Evolutionary conservation across 441 rosid genomes (phyloP).

Genomic region (Melianthus villosus): DNA sequence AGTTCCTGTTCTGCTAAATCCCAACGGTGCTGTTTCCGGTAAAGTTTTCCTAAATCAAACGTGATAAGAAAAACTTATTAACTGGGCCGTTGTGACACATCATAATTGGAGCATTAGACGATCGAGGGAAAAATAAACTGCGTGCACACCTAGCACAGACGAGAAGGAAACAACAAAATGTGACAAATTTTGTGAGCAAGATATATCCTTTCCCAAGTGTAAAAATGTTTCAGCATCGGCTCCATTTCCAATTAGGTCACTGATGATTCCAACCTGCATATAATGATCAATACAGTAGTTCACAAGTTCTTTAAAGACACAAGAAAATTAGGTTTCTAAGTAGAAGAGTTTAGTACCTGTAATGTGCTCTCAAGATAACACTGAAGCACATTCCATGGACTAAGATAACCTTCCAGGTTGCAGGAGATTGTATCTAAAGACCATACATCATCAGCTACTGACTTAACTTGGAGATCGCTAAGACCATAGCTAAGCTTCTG

Average conservation of each 20-base stretch:
- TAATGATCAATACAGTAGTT: constrained; percentile 1
- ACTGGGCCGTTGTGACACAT: too few species aligned
- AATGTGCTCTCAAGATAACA: constrained; percentile 86
- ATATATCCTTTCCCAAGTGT: constrained; percentile 69
- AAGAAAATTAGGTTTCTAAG: constrained; percentile 5
- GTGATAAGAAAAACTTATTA: too few species aligned
- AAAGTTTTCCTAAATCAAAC: constrained; percentile 43
- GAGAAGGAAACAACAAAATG: constrained; percentile 58
- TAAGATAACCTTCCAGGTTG: constrained; percentile 48
- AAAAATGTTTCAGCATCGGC: constrained; percentile 55
- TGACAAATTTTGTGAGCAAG: constrained; percentile 38
- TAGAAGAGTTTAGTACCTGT: constrained; percentile 37
- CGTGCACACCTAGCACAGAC: constrained; percentile 54
- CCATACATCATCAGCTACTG: constrained; percentile 46
- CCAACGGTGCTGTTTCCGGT: constrained; percentile 47
- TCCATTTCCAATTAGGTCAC: constrained; percentile 76
- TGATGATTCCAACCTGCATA: constrained; percentile 55
- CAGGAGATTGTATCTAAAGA: constrained; percentile 22
- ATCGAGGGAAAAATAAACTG: constrained; percentile 1
- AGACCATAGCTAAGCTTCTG: constrained; percentile 26
- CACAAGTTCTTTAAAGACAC: not conserved
- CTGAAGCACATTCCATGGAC: constrained; percentile 81
- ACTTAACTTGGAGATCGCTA: constrained; percentile 26
- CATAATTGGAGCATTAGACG: too few species aligned
- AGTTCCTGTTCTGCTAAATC: constrained; percentile 56